Evolutionary conservation across 169 alveolate genomes (phyloP).

Genomic region (Plasmodium relictum): DNA sequence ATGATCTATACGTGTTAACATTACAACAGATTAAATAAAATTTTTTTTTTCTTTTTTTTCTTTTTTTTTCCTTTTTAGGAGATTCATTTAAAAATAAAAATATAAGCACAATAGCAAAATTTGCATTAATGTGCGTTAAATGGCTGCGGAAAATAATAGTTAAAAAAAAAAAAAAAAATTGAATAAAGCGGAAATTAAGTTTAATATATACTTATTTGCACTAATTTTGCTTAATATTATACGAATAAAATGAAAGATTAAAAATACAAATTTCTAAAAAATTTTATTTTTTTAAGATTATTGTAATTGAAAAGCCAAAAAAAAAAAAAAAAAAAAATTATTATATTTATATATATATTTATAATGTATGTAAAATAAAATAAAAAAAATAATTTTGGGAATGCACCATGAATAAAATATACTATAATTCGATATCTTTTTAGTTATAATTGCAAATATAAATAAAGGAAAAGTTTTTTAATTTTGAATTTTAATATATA

Average conservation of each 20-base stretch:
- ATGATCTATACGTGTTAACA: not conserved
- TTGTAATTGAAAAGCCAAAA: conserved; percentile 26
- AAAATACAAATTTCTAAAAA: conserved; percentile 20
- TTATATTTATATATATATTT: not conserved
- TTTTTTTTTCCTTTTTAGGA: conserved; percentile 13
- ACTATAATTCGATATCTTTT: not conserved
- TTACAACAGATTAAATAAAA: conserved; percentile 3
- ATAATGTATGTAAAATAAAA: not conserved
- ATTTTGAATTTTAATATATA: no score
- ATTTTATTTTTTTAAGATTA: conserved; percentile 50
- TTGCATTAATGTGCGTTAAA: conserved; percentile 24
- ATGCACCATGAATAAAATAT: conserved; percentile 9
- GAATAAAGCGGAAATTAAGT: conserved; percentile 6
- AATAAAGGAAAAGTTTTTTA: no score
- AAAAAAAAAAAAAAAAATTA: conserved; percentile 29
- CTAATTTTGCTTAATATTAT: conserved; percentile 26
- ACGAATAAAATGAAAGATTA: conserved; percentile 8
- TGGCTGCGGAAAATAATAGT: no score
- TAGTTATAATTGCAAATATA: not conserved
- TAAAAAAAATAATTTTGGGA: not conserved
- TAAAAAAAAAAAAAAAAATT: not conserved
- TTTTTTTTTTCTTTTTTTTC: conserved; percentile 16
- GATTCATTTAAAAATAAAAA: not conserved
- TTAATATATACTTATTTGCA: conserved; percentile 2
- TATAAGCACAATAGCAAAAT: conserved; percentile 19